phyloP scores from a whole-genome alignment of 768 basidiomycete genomes.

The Panellus pusillus region DNA sequence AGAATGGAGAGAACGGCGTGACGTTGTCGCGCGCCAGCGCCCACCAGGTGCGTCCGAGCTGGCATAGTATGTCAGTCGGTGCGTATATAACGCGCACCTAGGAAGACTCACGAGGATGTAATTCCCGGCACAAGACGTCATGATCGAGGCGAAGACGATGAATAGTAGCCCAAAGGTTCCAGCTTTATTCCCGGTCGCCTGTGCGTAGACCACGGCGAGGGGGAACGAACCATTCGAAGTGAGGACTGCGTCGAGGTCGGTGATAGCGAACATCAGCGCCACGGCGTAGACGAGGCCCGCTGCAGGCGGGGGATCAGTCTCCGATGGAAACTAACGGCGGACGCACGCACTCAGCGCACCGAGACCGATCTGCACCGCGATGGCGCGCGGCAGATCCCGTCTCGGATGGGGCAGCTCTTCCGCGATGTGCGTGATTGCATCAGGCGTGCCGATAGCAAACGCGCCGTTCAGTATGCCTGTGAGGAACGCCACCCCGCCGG shows the following conservation, averaged over 20 bases:
- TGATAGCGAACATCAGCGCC: constrained; percentile 19
- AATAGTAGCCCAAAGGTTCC: constrained; percentile 15
- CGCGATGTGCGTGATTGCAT: constrained; percentile 20
- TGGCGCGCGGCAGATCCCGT: constrained; percentile 16
- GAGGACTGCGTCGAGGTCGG: constrained; percentile 19
- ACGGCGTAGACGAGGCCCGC: constrained; percentile 15
- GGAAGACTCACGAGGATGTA: constrained; percentile 12
- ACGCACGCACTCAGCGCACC: constrained; percentile 9
- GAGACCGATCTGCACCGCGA: constrained; percentile 17
- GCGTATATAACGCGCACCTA: not conserved
- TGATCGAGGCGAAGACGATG: constrained; percentile 10
- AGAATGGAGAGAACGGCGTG: constrained; percentile 18
- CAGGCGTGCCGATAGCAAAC: constrained; percentile 19
- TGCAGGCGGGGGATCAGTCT: not conserved
- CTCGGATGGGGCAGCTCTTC: constrained; percentile 20
- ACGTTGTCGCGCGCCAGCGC: constrained; percentile 20
- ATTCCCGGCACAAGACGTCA: constrained; percentile 6
- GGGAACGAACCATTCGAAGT: constrained; percentile 16
- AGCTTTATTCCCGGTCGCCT: constrained; percentile 17
- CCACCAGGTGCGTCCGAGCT: constrained; percentile 17
- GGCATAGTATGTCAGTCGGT: not conserved
- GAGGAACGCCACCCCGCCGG: constrained; percentile 18
- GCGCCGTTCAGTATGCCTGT: constrained; percentile 21
- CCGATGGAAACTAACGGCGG: not conserved
- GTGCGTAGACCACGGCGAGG: constrained; percentile 15